These are phyloP conservation scores for Caloboletus firmus DNA, from an alignment of 1,284 basidiomycete genomes.

Conservation along the genomic window DNA sequence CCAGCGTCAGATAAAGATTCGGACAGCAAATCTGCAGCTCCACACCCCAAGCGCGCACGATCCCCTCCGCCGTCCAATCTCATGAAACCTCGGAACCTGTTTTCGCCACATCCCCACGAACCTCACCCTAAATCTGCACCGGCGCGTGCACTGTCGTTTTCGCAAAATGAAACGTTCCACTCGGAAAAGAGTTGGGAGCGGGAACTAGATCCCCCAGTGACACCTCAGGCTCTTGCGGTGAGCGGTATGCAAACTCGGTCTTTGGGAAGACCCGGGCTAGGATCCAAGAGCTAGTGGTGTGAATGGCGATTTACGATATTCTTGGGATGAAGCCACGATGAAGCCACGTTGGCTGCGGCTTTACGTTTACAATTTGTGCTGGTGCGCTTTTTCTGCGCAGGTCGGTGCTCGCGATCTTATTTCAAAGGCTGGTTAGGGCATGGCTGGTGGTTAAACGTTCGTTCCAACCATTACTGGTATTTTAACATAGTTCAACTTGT, in stretches of 20 bases:
- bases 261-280: constrained; percentile 13
- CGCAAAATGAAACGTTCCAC: not conserved
- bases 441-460: not conserved
- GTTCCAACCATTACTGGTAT: not conserved
- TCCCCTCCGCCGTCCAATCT: constrained; percentile 19
- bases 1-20: constrained; percentile 3
- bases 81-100: constrained; percentile 3
- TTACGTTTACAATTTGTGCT: not conserved
- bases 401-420: not conserved
- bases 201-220: constrained; percentile 15
- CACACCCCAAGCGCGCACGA: constrained; percentile 20
- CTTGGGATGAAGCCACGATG: not conserved
- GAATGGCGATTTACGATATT: not conserved
- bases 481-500: not conserved
- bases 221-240: constrained; percentile 30
- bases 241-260: constrained; percentile 31
- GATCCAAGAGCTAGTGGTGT: constrained; percentile 4
- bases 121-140: constrained; percentile 26
- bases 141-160: constrained; percentile 8
- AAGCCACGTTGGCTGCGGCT: not conserved
- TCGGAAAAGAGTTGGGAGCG: not conserved
- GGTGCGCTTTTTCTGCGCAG: not conserved
- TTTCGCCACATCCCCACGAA: constrained; percentile 5
- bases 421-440: not conserved
- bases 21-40: constrained; percentile 1